Evolutionary conservation across 148 eudicot genomes (phyloP).

Genomic region (Camellia sinensis): DNA sequence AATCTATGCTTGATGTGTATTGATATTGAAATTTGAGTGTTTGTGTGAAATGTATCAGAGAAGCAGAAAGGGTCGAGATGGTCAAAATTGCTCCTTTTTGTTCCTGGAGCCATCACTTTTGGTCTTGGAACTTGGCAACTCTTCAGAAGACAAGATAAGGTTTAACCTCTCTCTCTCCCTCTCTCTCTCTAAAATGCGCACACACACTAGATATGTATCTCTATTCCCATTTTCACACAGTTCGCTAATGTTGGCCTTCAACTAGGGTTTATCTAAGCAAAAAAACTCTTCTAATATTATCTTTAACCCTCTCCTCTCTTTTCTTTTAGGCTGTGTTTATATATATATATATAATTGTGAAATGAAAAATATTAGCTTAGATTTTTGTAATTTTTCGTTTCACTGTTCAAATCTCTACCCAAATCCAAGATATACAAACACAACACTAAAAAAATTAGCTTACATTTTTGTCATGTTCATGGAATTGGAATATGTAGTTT

Average conservation of each 20-base stretch:
- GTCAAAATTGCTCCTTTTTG: constrained; percentile 80
- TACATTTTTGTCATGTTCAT: background rate
- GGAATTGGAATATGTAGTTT: background rate
- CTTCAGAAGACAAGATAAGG: constrained; percentile 90
- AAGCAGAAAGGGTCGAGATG: constrained; percentile 45
- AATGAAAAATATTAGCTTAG: no score
- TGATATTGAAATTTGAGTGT: no score
- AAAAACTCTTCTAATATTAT: background rate
- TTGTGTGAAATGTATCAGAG: constrained; percentile 29
- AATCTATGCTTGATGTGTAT: background rate
- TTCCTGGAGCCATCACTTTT: constrained; percentile 88
- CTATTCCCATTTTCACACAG: no score
- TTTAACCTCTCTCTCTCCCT: constrained; percentile 12
- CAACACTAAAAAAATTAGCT: no score
- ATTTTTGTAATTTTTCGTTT: no score
- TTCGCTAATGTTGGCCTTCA: background rate
- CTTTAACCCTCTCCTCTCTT: background rate
- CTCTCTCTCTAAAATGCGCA: background rate
- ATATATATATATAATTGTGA: background rate
- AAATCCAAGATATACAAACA: no score
- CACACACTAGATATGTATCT: background rate
- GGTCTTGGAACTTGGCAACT: constrained; percentile 98
- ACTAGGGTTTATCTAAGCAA: background rate
- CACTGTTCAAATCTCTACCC: no score
- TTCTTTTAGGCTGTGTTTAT: background rate